A percentile compares a stretch with the other conserved stretches of the same genome.
Conservation (phyloP, 2,329 filamentous ascomycete species). For the Blastomyces parvus region DNA sequence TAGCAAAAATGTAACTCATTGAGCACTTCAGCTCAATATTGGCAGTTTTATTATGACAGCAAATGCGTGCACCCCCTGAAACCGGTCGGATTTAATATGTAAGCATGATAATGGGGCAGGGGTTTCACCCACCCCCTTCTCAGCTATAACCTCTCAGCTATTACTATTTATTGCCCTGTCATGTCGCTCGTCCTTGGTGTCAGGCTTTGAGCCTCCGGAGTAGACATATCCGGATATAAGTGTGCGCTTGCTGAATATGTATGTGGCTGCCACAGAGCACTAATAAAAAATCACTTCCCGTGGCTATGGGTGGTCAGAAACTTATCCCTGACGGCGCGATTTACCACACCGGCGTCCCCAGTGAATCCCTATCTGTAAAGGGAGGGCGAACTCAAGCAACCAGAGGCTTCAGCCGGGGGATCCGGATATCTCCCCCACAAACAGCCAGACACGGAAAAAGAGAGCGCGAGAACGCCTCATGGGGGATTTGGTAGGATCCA, state of each 20-base stretch:
- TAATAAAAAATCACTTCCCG: too few relatives aligned
- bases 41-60: background rate
- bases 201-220: background rate
- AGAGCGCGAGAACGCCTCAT: too few relatives aligned
- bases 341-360: too few relatives aligned
- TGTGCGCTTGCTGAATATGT: too few relatives aligned
- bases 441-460: too few relatives aligned
- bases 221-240: background rate
- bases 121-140: background rate
- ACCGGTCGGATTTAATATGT: background rate
- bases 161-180: background rate
- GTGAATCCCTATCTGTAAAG: background rate
- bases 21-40: background rate
- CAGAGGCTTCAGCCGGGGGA: background rate
- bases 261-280: too few relatives aligned
- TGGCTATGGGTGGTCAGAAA: background rate
- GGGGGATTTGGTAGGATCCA: too few relatives aligned
- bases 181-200: background rate
- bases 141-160: background rate
- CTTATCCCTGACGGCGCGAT: too few relatives aligned
- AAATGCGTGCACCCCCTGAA: background rate
- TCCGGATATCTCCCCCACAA: background rate
- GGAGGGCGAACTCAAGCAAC: too few relatives aligned
- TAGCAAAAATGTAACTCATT: background rate
- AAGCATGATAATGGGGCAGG: background rate